Conservation (phyloP, 2,329 filamentous ascomycete genomes). For the Pseudogymnoascus sp. region DNA sequence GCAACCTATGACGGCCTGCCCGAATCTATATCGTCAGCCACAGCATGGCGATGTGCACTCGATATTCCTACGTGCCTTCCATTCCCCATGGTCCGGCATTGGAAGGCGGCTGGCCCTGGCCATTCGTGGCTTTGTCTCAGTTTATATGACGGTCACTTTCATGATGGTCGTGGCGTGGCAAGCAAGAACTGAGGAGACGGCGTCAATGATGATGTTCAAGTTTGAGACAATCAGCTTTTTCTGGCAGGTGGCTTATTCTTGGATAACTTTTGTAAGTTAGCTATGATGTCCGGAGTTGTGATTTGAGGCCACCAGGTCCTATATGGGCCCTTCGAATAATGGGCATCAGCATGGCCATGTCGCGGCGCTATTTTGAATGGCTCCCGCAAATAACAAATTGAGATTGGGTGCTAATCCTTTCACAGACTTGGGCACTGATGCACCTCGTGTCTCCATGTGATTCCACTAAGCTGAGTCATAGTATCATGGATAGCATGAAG, state of each 20-base stretch:
- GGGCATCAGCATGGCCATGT: background rate
- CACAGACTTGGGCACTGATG: constrained; percentile 27
- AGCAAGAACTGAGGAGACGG: constrained; percentile 13
- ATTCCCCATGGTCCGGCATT: constrained; percentile 27
- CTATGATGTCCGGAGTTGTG: background rate
- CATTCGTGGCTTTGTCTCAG: constrained; percentile 19
- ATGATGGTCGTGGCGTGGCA: constrained; percentile 22
- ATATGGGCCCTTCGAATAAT: too few species aligned
- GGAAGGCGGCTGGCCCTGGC: constrained; percentile 23
- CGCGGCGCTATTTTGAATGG: background rate
- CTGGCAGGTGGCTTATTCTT: constrained; percentile 24
- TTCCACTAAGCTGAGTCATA: background rate
- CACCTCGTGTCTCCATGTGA: constrained; percentile 27
- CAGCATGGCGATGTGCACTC: constrained; percentile 17
- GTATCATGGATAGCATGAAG: constrained; percentile 13
- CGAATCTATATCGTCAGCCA: background rate
- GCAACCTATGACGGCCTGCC: constrained; percentile 8
- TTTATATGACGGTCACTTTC: constrained; percentile 20
- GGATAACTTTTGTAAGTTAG: constrained; percentile 24
- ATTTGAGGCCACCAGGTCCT: background rate
- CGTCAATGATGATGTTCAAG: constrained; percentile 19
- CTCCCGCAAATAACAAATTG: background rate
- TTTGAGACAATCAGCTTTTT: constrained; percentile 25
- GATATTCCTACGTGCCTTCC: constrained; percentile 29
- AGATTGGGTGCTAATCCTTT: background rate